phyloP scores from a whole-genome alignment of 2,329 filamentous ascomycete genomes.

The Phialemoniopsis sp. region DNA sequence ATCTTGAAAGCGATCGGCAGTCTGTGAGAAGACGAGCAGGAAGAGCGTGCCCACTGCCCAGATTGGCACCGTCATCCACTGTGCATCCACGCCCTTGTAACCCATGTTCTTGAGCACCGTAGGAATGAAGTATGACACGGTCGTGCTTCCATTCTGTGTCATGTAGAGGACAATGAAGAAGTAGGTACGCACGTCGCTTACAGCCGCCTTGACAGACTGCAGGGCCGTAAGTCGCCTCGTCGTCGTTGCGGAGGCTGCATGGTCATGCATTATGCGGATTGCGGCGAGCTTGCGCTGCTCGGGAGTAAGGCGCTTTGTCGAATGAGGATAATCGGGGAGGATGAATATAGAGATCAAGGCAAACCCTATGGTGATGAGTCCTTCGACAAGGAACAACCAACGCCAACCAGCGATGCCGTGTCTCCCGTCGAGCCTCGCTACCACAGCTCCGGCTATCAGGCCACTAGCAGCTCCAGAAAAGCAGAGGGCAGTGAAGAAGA shows the following conservation, averaged over 20 bases:
- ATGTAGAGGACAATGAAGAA: slow-evolving; percentile 45
- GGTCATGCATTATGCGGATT: slow-evolving; percentile 10
- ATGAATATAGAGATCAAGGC: background rate
- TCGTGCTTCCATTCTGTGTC: slow-evolving; percentile 38
- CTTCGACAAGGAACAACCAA: background rate
- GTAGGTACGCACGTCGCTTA: slow-evolving; percentile 42
- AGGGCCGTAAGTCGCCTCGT: slow-evolving; percentile 20
- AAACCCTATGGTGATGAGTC: too few species aligned
- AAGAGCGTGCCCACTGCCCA: slow-evolving; percentile 20
- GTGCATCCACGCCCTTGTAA: slow-evolving; percentile 36
- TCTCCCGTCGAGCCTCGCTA: slow-evolving; percentile 21
- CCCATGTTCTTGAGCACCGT: slow-evolving; percentile 44
- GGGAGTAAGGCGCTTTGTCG: background rate
- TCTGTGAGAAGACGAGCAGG: slow-evolving; percentile 15
- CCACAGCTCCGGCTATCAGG: slow-evolving; percentile 35
- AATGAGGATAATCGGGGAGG: background rate
- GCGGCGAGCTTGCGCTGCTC: background rate
- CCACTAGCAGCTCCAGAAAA: slow-evolving; percentile 36
- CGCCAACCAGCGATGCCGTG: background rate
- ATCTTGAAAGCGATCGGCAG: slow-evolving; percentile 19
- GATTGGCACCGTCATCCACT: slow-evolving; percentile 39
- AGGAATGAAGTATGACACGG: slow-evolving; percentile 51
- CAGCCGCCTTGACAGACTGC: slow-evolving; percentile 22
- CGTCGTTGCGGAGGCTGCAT: slow-evolving; percentile 8
- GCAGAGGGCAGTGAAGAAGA: slow-evolving; percentile 54